A percentile compares a stretch with the other conserved stretches of the same genome.
Conservation (phyloP, 805 yeast genomes). For the Saccharomycopsis selenospora region DNA sequence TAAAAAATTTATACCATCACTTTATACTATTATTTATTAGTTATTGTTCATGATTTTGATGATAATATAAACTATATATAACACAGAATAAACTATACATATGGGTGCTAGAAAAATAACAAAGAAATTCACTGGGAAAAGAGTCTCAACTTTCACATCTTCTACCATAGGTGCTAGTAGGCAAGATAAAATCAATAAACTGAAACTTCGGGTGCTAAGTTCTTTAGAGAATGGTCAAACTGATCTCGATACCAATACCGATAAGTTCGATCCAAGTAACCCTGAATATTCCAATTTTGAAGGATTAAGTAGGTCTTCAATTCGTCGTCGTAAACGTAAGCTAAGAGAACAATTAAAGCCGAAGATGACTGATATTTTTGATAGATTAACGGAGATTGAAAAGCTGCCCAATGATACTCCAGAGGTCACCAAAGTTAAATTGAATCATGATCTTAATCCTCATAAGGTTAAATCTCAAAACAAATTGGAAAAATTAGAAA, state of each 20-base stretch:
- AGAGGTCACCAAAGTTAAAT: constrained; percentile 23
- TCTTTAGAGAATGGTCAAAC: too few species aligned
- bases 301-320: constrained; percentile 58
- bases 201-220: constrained; percentile 3
- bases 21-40: too few species aligned
- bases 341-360: constrained; percentile 59
- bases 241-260: too few species aligned
- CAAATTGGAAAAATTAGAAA: constrained; percentile 50
- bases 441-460: constrained; percentile 45
- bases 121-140: too few species aligned
- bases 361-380: constrained; percentile 54
- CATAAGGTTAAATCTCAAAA: constrained; percentile 43
- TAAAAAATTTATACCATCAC: too few species aligned
- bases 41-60: too few species aligned
- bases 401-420: constrained; percentile 11
- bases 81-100: too few species aligned
- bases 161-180: neutral
- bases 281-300: constrained; percentile 27
- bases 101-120: too few species aligned
- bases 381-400: constrained; percentile 37
- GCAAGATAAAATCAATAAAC: neutral
- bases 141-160: neutral
- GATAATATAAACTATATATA: too few species aligned
- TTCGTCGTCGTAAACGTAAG: constrained; percentile 57
- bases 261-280: constrained; percentile 6